Evolutionary conservation across 768 basidiomycete species (phyloP), one percentile per base, ranked within the genome.

Genomic region (Trametes meyenii): DNA sequence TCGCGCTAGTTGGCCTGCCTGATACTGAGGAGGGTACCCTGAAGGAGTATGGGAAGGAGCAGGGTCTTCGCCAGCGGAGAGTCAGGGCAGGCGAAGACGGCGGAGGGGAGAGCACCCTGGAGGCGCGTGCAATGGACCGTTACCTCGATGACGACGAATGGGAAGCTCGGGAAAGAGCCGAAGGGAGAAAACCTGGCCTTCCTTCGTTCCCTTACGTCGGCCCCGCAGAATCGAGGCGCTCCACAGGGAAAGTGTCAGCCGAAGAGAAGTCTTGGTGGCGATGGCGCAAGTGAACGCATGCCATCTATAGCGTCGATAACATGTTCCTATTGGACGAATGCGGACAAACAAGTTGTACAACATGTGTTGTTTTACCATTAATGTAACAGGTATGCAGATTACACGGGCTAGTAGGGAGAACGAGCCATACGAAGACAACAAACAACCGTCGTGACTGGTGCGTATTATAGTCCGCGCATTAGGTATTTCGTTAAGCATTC

Each of bases 121-220:
- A 84, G 65, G 77, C 71, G 16, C 72, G 81, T 3, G 89, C 88
- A 0, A 75, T 87, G 29, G 80, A 80, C 58, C 75, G 70, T 45
- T 91, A 89, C 71, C 67, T 89, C 57, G 86, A 88, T 50, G 89
- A 91, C 62, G 78, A 80, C 1, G 86, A 88, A 61, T 91, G 89
- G 88, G 89, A 90, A 70, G 65, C 65, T 50, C 58, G 60, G 42
- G 72, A 78, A 63, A 72, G 74, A 51, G 74, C 67, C 60, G 75
- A 51, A 57, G 75, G 71, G 55, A 62, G 72, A 36, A 55, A 65
- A 42, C 64, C 70, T 17, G n/a, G 49, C 3, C 66, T 72, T 19
- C 66, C 67, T 13, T 29, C 62, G 29, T 69, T 73, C 48, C 72
- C 72, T 23, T 58, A 62, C 17, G 38, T 59, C 23, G 33, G 21